phyloP scores from a whole-genome alignment of 83 land plant species.

The Isoetes engelmannii region DNA sequence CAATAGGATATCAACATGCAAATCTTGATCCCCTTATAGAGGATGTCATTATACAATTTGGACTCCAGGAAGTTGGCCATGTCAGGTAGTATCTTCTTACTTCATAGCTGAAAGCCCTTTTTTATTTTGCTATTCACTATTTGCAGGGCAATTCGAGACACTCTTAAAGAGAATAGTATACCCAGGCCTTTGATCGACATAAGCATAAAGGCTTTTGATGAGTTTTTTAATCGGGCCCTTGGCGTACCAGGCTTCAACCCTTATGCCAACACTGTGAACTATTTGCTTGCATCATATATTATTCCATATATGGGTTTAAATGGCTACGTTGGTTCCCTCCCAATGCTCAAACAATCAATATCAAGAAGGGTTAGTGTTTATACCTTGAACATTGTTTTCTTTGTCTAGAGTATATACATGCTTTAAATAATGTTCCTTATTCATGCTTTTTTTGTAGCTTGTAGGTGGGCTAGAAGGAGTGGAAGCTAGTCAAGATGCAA shows the following conservation, averaged over 20 bases:
- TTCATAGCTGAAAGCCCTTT: too few relatives aligned
- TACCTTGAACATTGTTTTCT: too few relatives aligned
- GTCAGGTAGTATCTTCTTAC: conserved; percentile 10
- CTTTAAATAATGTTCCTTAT: too few relatives aligned
- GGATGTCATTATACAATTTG: conserved; percentile 14
- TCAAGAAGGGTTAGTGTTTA: conserved; percentile 41
- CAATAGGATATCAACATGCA: conserved; percentile 12
- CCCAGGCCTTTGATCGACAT: conserved; percentile 57
- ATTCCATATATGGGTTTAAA: conserved; percentile 75
- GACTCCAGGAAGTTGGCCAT: conserved; percentile 18
- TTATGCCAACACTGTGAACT: conserved; percentile 49
- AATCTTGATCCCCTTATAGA: conserved; percentile 7
- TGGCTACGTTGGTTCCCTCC: conserved; percentile 67
- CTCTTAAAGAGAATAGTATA: conserved; percentile 37
- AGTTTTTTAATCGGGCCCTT: conserved; percentile 42
- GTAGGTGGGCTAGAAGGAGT: conserved; percentile 32
- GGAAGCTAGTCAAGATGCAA: conserved; percentile 39
- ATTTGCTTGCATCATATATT: conserved; percentile 52
- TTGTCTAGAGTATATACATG: too few relatives aligned
- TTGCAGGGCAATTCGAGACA: conserved; percentile 50
- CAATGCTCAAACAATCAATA: conserved; percentile 25
- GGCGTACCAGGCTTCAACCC: conserved; percentile 61
- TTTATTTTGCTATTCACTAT: too few relatives aligned
- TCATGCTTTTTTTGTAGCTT: too few relatives aligned
- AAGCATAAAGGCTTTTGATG: conserved; percentile 40